Percentiles rank a stretch among this genome's conserved stretches.
Conservation (phyloP, 345 rosid species). For the Syzygium aromaticum region DNA sequence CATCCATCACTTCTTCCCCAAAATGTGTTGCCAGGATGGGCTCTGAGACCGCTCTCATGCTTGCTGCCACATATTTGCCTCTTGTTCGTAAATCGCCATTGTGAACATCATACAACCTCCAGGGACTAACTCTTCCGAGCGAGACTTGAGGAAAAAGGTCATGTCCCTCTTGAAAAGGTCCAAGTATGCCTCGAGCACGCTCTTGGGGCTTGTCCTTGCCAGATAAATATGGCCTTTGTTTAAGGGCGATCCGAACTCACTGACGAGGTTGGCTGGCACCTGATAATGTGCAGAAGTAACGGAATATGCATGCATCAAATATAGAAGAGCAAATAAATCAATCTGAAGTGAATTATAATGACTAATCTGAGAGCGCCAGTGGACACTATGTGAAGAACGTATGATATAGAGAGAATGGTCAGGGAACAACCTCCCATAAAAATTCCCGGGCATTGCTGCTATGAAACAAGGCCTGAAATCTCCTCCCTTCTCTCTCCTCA, state of each 20-base stretch:
- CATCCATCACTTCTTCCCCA: not conserved
- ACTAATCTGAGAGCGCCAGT: constrained; percentile 1
- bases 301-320: not conserved
- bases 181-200: constrained; percentile 1
- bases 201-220: not conserved
- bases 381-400: constrained; percentile 1
- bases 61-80: not conserved
- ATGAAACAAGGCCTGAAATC: not conserved
- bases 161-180: constrained; percentile 3
- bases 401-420: not conserved
- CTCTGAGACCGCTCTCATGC: not conserved
- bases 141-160: not conserved
- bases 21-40: not conserved
- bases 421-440: not conserved
- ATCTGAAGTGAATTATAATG: not conserved
- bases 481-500: not conserved
- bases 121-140: not conserved
- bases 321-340: not conserved
- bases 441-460: not conserved
- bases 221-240: not conserved
- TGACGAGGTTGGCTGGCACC: not conserved
- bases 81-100: not conserved
- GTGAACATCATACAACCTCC: not conserved
- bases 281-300: not conserved
- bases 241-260: not conserved